phyloP scores from a whole-genome alignment of 257 asterid genomes.

The Pogostemon cablin region DNA sequence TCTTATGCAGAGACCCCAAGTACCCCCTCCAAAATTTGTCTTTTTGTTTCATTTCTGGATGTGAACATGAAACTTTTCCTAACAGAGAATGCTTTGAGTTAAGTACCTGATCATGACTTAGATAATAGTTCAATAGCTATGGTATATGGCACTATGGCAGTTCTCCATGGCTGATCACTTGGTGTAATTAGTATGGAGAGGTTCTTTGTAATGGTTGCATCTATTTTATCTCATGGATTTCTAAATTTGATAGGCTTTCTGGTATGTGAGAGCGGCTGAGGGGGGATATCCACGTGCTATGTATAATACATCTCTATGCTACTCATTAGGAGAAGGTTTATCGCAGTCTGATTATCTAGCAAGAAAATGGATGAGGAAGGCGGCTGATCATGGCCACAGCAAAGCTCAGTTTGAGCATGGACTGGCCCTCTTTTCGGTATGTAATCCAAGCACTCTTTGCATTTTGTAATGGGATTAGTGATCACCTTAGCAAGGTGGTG shows the following conservation, averaged over 20 bases:
- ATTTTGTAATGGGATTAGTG: neutral
- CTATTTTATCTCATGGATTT: slow-evolving; percentile 12
- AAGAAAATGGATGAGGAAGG: slow-evolving; percentile 81
- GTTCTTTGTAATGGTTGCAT: neutral
- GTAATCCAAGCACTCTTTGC: slow-evolving; percentile 22
- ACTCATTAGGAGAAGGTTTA: slow-evolving; percentile 71
- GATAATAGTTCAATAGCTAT: neutral
- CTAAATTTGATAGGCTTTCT: slow-evolving; percentile 54
- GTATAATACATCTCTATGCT: slow-evolving; percentile 75
- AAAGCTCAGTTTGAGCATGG: slow-evolving; percentile 87
- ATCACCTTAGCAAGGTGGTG: neutral
- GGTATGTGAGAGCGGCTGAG: slow-evolving; percentile 78
- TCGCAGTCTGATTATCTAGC: slow-evolving; percentile 49
- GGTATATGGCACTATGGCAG: neutral
- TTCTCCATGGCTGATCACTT: neutral
- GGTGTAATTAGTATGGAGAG: neutral
- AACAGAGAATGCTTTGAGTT: too few species aligned
- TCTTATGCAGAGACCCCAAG: neutral
- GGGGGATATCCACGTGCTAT: slow-evolving; percentile 90
- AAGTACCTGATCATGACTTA: neutral
- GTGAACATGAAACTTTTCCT: neutral
- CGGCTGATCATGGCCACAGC: slow-evolving; percentile 82
- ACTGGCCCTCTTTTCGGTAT: slow-evolving; percentile 60
- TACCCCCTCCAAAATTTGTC: neutral
- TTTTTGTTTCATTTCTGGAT: slow-evolving; percentile 12